phyloP scores from a whole-genome alignment of 2,329 filamentous ascomycete species.

The Ampelomyces quisqualis region DNA sequence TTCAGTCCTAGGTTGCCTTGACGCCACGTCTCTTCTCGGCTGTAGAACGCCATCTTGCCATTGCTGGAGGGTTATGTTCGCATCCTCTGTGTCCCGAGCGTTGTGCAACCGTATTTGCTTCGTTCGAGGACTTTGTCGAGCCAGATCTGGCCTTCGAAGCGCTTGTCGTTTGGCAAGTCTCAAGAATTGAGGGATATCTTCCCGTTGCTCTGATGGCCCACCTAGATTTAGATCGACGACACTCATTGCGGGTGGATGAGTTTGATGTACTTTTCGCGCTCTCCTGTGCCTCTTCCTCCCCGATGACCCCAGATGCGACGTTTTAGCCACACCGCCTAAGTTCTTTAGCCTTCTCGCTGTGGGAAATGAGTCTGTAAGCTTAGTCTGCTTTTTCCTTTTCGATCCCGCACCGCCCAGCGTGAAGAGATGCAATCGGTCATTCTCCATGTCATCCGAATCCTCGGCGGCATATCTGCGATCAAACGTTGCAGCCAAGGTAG shows the following conservation, averaged over 20 bases:
- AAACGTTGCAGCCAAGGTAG: slow-evolving; percentile 25
- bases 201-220: slow-evolving; percentile 26
- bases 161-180: slow-evolving; percentile 57
- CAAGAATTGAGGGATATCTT: slow-evolving; percentile 55
- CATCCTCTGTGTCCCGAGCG: slow-evolving; percentile 56
- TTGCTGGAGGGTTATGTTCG: slow-evolving; percentile 50
- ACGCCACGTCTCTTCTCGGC: slow-evolving; percentile 12
- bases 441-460: slow-evolving; percentile 47
- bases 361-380: slow-evolving; percentile 40
- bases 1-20: slow-evolving; percentile 4
- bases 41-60: slow-evolving; percentile 53
- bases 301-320: not conserved
- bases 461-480: slow-evolving; percentile 30
- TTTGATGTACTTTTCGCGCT: slow-evolving; percentile 13
- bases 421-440: slow-evolving; percentile 47
- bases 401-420: slow-evolving; percentile 20
- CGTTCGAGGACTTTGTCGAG: slow-evolving; percentile 53
- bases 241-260: slow-evolving; percentile 43
- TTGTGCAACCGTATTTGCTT: slow-evolving; percentile 58
- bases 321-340: slow-evolving; percentile 5
- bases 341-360: slow-evolving; percentile 20
- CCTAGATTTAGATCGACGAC: slow-evolving; percentile 55
- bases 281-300: slow-evolving; percentile 9
- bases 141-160: slow-evolving; percentile 50
- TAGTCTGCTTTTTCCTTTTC: slow-evolving; percentile 42